Percentiles rank a stretch among this genome's conserved stretches.
phyloP scores from a whole-genome alignment of 176 grass and related monocot species.

The Musa beccarii region DNA sequence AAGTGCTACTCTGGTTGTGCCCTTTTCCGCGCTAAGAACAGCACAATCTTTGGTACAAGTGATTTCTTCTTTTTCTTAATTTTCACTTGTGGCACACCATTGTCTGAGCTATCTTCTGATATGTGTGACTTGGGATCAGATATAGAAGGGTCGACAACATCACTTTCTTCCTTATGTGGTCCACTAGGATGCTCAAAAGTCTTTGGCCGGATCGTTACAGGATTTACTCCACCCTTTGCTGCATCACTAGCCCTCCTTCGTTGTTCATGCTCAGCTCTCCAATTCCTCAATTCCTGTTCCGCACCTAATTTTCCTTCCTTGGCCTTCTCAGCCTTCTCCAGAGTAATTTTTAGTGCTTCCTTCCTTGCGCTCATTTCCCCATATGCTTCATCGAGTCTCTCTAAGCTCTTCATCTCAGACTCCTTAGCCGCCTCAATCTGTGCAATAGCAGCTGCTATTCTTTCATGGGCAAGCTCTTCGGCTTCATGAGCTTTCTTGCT shows the following conservation, averaged over 20 bases:
- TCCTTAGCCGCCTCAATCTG: conserved; percentile 61
- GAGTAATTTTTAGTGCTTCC: conserved; percentile 36
- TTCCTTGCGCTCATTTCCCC: conserved; percentile 41
- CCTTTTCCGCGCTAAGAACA: conserved; percentile 42
- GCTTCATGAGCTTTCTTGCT: conserved; percentile 77
- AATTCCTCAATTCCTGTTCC: conserved; percentile 82
- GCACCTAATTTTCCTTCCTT: conserved; percentile 78
- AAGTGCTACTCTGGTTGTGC: conserved; percentile 17
- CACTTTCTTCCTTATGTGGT: conserved; percentile 34
- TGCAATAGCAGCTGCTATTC: conserved; percentile 39
- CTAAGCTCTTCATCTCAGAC: conserved; percentile 46
- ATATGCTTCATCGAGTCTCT: conserved; percentile 44
- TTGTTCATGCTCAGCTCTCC: conserved; percentile 66
- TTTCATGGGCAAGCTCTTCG: conserved; percentile 54
- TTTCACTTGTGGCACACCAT: conserved; percentile 28
- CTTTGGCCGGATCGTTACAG: conserved; percentile 21
- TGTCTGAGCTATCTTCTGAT: conserved; percentile 23
- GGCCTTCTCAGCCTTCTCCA: conserved; percentile 58
- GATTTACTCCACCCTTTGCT: conserved; percentile 37
- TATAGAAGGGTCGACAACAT: neutral
- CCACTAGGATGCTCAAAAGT: conserved; percentile 8
- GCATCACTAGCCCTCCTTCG: conserved; percentile 49
- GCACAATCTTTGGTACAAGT: conserved; percentile 49
- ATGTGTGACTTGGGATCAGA: conserved; percentile 27
- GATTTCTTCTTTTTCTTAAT: conserved; percentile 50